phyloP scores from a whole-genome alignment of 2,329 filamentous ascomycete species.

The Hyphodiscus sp. region DNA sequence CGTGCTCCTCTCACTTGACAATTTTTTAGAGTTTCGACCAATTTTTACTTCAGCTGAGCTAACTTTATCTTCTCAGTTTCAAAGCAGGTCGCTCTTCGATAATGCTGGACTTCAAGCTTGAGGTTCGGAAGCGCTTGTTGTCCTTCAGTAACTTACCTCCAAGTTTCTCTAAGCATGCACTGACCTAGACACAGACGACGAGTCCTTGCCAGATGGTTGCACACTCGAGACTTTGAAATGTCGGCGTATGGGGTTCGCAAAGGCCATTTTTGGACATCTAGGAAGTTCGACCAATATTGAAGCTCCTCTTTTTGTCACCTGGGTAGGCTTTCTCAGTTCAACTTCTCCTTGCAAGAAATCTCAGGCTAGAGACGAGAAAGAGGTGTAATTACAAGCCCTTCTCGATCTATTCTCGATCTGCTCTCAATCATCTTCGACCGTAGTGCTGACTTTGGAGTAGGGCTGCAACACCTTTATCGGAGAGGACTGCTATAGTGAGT shows the following conservation, averaged over 20 bases:
- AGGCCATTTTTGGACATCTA: conserved; percentile 13
- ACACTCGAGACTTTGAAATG: conserved; percentile 15
- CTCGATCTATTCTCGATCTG: too few species aligned
- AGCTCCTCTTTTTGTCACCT: conserved; percentile 17
- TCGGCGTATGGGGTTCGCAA: conserved; percentile 12
- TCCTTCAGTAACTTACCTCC: conserved; percentile 7
- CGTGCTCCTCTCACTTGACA: background rate
- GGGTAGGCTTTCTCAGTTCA: background rate
- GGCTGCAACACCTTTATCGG: conserved; percentile 22
- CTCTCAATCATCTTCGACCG: too few species aligned
- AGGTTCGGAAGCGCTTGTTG: conserved; percentile 8
- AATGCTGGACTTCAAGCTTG: conserved; percentile 5
- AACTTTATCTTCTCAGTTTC: background rate
- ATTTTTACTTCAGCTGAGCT: background rate
- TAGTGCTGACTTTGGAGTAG: too few species aligned
- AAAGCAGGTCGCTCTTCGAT: conserved; percentile 1
- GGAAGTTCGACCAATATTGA: conserved; percentile 17
- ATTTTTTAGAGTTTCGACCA: background rate
- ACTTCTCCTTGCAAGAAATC: too few species aligned
- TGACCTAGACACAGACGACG: conserved; percentile 6
- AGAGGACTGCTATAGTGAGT: conserved; percentile 17
- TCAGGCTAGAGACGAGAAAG: too few species aligned
- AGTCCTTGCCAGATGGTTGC: conserved; percentile 8
- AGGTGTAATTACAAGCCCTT: too few species aligned
- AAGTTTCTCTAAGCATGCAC: too few species aligned